Evolutionary conservation across 2,329 filamentous ascomycete species (phyloP).

Genomic region (Hymenoscyphus repandus): DNA sequence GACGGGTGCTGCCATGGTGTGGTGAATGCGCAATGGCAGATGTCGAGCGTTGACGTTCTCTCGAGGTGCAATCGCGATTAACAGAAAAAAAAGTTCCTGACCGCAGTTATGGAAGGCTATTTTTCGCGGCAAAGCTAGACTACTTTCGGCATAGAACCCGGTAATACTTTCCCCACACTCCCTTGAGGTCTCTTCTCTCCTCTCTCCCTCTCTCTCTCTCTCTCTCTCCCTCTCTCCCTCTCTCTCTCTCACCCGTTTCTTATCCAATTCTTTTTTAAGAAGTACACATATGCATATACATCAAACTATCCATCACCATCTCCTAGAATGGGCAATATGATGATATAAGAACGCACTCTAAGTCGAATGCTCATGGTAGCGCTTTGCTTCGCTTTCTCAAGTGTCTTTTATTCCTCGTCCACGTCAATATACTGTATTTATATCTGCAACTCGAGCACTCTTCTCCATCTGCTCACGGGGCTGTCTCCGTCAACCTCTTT

Average conservation of each 20-base stretch:
- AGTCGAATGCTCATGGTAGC: too few relatives aligned
- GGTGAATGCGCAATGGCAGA: slow-evolving; percentile 7
- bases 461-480: too few relatives aligned
- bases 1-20: slow-evolving; percentile 28
- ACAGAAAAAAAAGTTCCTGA: slow-evolving; percentile 8
- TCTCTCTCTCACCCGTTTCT: background rate
- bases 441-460: too few relatives aligned
- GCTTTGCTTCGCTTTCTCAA: too few relatives aligned
- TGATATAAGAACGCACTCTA: too few relatives aligned
- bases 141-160: background rate
- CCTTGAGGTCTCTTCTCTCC: background rate
- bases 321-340: background rate
- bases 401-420: too few relatives aligned
- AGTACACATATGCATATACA: background rate
- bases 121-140: slow-evolving; percentile 7
- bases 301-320: background rate
- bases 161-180: slow-evolving; percentile 3
- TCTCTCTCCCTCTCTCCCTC: background rate
- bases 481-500: background rate
- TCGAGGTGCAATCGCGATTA: background rate
- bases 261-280: background rate
- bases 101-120: slow-evolving; percentile 4
- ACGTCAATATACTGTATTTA: too few relatives aligned
- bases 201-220: background rate
- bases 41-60: background rate